Base-by-base conservation (phyloP, 768 basidiomycete genomes). In the Lactarius sanguifluus region DNA sequence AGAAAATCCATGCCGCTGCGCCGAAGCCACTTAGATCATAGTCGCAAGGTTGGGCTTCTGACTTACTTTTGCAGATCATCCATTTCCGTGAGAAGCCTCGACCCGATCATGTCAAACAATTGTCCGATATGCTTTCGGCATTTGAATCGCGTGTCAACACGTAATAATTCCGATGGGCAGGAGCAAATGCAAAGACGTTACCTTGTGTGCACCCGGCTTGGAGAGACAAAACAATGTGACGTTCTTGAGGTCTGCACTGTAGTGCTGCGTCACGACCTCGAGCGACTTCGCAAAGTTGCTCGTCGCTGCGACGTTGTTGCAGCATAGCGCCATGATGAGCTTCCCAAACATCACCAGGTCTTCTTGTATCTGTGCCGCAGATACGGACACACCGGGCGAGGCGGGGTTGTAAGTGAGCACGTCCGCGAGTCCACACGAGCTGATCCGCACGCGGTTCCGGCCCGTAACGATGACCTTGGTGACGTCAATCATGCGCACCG, bases 381-480 rank as follows among this genome's bases (percentile, higher is more conserved):
- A 13, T 38, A 69, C 50, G 23, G 68, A 38, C 5, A 30, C 56
- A 18, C 60, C 64, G 6, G 68, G 52, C 7, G 59, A 57, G 3
- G 65, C 10, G 10, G 86, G 80, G 64, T 92, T 92, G 74, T 90
- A 87, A 70, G 85, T 83, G 52, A 98, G 79, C 6, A 97, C 88
- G 71, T 99, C 96, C 57, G 93, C 81, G 41, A 97, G 81, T 0
- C 93, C 92, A 66, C 93, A 94, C 0, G 93, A 91, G 68, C 89
- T 84, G 47, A 98, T 83, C n/a, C 94, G 87, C 34, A 98, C 76
- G 58, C 95, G 85, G 77, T 98, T 96, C 79, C 92, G 88, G 20
- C 93, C 90, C 1, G 94, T 96, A 36, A 96, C 76, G 59, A 99
- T 73, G 52, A 99, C 84, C 79, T 97, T 97, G 28, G 88, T 90